phyloP scores from a whole-genome alignment of 352 stramenopile genomes.

The Pilasporangium apinafurcum region DNA sequence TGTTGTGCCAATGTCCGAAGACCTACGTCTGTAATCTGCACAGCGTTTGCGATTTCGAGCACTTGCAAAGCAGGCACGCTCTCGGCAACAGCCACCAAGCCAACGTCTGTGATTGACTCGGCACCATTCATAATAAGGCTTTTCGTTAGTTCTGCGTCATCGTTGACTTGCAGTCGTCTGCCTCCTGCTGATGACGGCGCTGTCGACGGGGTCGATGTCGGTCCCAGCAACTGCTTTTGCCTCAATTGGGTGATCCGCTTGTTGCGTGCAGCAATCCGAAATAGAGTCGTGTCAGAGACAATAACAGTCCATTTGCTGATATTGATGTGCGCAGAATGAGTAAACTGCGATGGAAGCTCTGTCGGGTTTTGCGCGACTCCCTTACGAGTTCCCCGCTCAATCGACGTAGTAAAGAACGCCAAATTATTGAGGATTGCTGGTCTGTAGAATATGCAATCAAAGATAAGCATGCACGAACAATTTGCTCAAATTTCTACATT shows the following conservation, averaged over 20 bases:
- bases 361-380: conserved; percentile 1
- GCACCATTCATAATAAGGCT: conserved; percentile 55
- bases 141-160: conserved; percentile 19
- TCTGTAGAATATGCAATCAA: too few relatives aligned
- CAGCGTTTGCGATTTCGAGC: conserved; percentile 41
- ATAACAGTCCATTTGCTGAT: conserved; percentile 66
- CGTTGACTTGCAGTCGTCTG: conserved; percentile 1
- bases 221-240: conserved; percentile 12
- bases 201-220: background rate
- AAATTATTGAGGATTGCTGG: conserved; percentile 1
- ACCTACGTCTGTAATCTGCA: conserved; percentile 43
- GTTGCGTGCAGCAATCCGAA: conserved; percentile 59
- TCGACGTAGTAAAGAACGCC: conserved; percentile 5
- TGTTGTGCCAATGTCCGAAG: conserved; percentile 41
- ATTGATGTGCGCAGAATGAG: conserved; percentile 42
- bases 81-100: conserved; percentile 42
- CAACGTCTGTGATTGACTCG: conserved; percentile 54
- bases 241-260: conserved; percentile 23
- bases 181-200: conserved; percentile 1
- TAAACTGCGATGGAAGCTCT: conserved; percentile 61
- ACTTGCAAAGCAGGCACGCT: conserved; percentile 41
- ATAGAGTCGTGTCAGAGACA: conserved; percentile 54
- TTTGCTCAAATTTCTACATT: background rate
- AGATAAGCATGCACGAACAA: background rate
- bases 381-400: background rate